Conservation (phyloP, 768 basidiomycete genomes). For the Leccinum variicolor region DNA sequence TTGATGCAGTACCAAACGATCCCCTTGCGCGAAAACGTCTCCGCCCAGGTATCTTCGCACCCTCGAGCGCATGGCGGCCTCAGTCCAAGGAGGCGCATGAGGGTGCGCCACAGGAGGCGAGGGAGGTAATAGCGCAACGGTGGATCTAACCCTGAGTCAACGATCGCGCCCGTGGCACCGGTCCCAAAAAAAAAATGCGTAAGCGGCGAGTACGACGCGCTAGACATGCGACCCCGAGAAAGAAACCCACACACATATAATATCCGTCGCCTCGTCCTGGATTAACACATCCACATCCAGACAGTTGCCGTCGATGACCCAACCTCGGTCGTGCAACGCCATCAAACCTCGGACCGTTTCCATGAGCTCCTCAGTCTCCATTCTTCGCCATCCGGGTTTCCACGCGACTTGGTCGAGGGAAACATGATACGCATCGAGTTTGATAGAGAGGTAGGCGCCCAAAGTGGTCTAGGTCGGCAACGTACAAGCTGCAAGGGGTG, state of each 20-base stretch:
- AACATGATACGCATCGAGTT: conserved; percentile 45
- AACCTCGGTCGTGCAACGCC: conserved; percentile 36
- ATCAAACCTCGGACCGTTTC: conserved; percentile 20
- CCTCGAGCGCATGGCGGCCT: conserved; percentile 44
- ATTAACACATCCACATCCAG: conserved; percentile 30
- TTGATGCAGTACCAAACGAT: conserved; percentile 51
- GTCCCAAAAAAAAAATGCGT: background rate
- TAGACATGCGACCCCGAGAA: background rate
- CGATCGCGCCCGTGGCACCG: background rate
- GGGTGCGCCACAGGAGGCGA: conserved; percentile 51
- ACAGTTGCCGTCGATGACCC: conserved; percentile 56
- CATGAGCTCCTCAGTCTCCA: conserved; percentile 27
- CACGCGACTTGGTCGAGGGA: conserved; percentile 47
- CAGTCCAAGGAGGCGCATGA: conserved; percentile 41
- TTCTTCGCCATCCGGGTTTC: conserved; percentile 45
- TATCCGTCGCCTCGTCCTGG: conserved; percentile 42
- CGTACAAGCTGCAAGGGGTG: background rate
- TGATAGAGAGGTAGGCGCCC: conserved; percentile 38
- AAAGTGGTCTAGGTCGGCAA: conserved; percentile 45
- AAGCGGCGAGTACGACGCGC: background rate
- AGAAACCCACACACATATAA: conserved; percentile 42
- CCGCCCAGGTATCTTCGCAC: conserved; percentile 40
- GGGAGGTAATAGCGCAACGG: conserved; percentile 61
- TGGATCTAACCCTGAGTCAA: conserved; percentile 61
- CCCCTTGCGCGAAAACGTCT: conserved; percentile 44